Evolutionary conservation across 805 yeast genomes (phyloP).

Genomic region (Ogataea siamensis): DNA sequence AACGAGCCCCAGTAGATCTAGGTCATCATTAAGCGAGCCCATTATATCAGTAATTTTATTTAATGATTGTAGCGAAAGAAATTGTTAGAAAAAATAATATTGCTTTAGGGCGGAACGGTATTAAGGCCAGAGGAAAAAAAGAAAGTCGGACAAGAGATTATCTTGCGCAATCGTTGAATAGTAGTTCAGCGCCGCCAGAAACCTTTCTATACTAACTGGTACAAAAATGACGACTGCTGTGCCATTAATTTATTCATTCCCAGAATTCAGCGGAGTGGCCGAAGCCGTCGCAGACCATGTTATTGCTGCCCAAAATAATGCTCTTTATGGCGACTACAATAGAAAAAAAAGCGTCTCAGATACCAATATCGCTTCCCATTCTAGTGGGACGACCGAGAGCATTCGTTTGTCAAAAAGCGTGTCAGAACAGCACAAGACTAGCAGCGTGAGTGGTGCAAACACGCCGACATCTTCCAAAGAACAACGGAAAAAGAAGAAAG

Average conservation of each 20-base stretch:
- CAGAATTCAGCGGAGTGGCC: constrained; percentile 86
- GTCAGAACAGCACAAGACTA: constrained; percentile 13
- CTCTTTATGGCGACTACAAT: constrained; percentile 41
- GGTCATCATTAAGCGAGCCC: constrained; percentile 1
- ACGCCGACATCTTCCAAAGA: constrained; percentile 21
- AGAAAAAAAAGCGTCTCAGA: constrained; percentile 18
- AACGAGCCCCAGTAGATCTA: constrained; percentile 3
- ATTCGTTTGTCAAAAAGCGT: constrained; percentile 6
- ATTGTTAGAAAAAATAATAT: constrained; percentile 10
- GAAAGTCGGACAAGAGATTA: neutral
- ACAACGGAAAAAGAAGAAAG: constrained; percentile 48
- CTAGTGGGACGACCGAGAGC: neutral
- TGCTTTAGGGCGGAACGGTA: constrained; percentile 7
- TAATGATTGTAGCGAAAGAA: constrained; percentile 9
- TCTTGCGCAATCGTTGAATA: neutral
- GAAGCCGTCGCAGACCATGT: constrained; percentile 97
- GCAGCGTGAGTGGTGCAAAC: constrained; percentile 13
- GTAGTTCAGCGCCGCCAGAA: too few relatives aligned
- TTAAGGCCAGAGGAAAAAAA: constrained; percentile 1
- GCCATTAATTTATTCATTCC: constrained; percentile 90
- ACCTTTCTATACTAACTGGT: too few relatives aligned
- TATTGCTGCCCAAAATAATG: constrained; percentile 78
- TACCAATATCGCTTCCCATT: constrained; percentile 3
- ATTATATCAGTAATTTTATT: neutral
- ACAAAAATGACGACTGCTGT: constrained; percentile 91